Conservation (phyloP, 2,329 filamentous ascomycete species). For the Arthrobotrys pseudoclavata region DNA sequence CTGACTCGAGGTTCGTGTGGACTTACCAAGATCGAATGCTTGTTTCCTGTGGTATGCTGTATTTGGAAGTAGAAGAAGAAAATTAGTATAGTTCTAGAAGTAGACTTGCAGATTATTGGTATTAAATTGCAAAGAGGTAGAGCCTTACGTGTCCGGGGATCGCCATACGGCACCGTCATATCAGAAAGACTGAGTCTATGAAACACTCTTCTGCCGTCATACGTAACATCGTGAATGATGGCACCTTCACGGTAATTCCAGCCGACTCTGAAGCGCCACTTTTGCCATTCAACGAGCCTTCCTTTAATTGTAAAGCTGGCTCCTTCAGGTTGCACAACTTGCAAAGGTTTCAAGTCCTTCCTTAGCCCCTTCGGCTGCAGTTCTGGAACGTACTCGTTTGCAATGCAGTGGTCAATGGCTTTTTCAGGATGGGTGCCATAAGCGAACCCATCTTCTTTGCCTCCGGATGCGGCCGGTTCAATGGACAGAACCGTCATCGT, state of each 20-base stretch:
- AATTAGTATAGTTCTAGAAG: slow-evolving; percentile 42
- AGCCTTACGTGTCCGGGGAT: slow-evolving; percentile 70
- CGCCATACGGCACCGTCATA: slow-evolving; percentile 74
- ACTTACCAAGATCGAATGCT: slow-evolving; percentile 73
- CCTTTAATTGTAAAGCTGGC: slow-evolving; percentile 74
- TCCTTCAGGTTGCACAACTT: slow-evolving; percentile 79
- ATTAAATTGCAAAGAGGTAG: not conserved
- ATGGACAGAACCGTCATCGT: slow-evolving; percentile 72
- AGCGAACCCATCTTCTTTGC: slow-evolving; percentile 69
- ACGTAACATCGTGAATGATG: slow-evolving; percentile 76
- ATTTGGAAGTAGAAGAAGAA: slow-evolving; percentile 32
- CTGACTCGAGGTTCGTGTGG: slow-evolving; percentile 35
- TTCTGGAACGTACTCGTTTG: slow-evolving; percentile 70
- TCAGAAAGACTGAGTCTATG: slow-evolving; percentile 77
- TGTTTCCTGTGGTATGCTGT: slow-evolving; percentile 77
- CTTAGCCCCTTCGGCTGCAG: slow-evolving; percentile 69
- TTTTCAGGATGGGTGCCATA: slow-evolving; percentile 67
- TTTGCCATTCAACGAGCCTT: slow-evolving; percentile 73
- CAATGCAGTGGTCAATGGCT: slow-evolving; percentile 67
- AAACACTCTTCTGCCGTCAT: slow-evolving; percentile 75
- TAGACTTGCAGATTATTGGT: slow-evolving; percentile 28
- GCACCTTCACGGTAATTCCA: slow-evolving; percentile 73
- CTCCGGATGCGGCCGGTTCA: slow-evolving; percentile 72
- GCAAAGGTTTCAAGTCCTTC: slow-evolving; percentile 76
- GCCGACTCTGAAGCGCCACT: slow-evolving; percentile 78